A percentile compares a stretch with the other conserved stretches of the same genome.
phyloP scores from a whole-genome alignment of 2,329 filamentous ascomycete genomes.

The Aspergillus quadricinctus region DNA sequence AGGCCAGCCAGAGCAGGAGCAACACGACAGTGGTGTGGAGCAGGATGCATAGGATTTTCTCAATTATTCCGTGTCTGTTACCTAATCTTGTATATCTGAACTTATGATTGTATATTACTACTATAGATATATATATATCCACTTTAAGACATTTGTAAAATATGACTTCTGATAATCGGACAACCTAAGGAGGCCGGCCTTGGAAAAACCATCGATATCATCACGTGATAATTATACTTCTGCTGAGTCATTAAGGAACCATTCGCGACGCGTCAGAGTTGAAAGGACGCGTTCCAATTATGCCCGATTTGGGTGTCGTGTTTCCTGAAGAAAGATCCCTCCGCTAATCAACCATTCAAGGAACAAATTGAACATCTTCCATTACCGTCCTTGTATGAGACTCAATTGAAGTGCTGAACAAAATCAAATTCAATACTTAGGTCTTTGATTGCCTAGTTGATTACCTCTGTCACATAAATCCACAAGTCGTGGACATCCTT shows the following conservation, averaged over 20 bases:
- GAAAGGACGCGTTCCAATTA: slow-evolving; percentile 29
- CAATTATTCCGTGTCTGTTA: neutral
- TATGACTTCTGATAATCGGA: neutral
- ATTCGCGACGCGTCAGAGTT: slow-evolving; percentile 7
- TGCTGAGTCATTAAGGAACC: slow-evolving; percentile 17
- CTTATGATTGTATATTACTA: neutral
- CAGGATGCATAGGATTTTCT: neutral
- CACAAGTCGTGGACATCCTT: slow-evolving; percentile 12
- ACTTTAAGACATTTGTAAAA: neutral
- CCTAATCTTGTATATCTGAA: neutral
- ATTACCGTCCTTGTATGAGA: neutral
- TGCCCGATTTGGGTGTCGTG: slow-evolving; percentile 29
- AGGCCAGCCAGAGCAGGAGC: neutral
- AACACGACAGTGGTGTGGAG: neutral
- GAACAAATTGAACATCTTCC: neutral
- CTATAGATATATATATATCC: neutral
- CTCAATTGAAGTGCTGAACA: neutral
- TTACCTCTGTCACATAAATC: slow-evolving; percentile 7
- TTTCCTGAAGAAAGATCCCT: slow-evolving; percentile 18
- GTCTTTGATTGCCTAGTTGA: neutral
- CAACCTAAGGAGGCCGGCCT: no score
- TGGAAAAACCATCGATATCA: no score
- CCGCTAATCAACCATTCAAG: slow-evolving; percentile 16
- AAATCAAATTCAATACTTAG: neutral
- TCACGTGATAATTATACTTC: neutral